Evolutionary conservation across 768 basidiomycete genomes (phyloP).

Genomic region (Infundibulicybe gibba): DNA sequence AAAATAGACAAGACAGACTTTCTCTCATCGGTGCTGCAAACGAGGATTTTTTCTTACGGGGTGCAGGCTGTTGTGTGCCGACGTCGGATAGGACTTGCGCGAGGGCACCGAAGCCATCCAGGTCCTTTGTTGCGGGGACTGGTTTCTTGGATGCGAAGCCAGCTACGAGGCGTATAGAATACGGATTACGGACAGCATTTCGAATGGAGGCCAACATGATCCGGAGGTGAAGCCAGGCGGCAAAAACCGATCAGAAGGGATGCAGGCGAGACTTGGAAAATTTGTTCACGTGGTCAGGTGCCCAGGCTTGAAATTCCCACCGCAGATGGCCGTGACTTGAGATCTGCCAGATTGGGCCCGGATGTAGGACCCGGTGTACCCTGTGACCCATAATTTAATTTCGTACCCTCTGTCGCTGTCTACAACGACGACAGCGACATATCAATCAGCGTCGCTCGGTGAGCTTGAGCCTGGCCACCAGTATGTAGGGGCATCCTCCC

Average conservation of each 20-base stretch:
- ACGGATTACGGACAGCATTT: not conserved
- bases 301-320: too few relatives aligned
- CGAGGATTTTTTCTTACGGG: not conserved
- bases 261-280: too few relatives aligned
- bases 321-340: too few relatives aligned
- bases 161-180: too few relatives aligned
- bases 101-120: not conserved
- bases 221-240: too few relatives aligned
- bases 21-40: too few relatives aligned
- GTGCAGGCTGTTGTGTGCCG: not conserved
- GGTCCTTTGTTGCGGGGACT: not conserved
- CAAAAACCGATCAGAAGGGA: too few relatives aligned
- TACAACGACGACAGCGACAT: not conserved
- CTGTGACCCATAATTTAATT: slow-evolving; percentile 11
- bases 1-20: not conserved
- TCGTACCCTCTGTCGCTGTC: too few relatives aligned
- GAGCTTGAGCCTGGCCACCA: not conserved
- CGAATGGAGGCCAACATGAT: slow-evolving; percentile 3
- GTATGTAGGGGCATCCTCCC: too few relatives aligned
- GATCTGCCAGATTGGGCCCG: slow-evolving; percentile 4
- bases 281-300: too few relatives aligned
- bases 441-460: not conserved
- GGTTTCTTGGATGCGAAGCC: too few relatives aligned
- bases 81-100: not conserved
- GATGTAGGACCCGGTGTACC: slow-evolving; percentile 16